phyloP scores from a whole-genome alignment of 768 basidiomycete genomes.

The Pleurotus djamor region DNA sequence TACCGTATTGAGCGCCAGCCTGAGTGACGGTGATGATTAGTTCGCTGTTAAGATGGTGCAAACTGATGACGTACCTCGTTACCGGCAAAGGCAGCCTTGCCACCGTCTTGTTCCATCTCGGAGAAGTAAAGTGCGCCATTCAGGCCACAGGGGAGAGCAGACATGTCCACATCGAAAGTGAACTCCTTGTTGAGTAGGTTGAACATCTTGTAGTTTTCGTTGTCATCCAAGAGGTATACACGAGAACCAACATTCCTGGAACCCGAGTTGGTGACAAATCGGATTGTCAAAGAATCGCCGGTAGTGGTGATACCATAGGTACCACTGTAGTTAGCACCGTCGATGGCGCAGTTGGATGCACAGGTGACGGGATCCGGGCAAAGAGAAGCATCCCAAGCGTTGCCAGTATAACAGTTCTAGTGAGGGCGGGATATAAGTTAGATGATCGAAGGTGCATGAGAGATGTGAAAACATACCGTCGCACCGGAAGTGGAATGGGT shows the following conservation, averaged over 20 bases:
- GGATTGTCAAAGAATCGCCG: conserved; percentile 43
- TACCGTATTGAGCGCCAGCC: conserved; percentile 28
- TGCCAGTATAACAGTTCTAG: conserved; percentile 51
- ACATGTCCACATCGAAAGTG: conserved; percentile 60
- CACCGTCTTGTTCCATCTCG: neutral
- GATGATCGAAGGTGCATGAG: neutral
- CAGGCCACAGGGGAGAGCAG: conserved; percentile 34
- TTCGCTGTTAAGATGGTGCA: neutral
- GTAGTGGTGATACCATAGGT: conserved; percentile 51
- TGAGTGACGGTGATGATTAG: conserved; percentile 8
- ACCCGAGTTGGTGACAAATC: conserved; percentile 39
- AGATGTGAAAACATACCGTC: neutral
- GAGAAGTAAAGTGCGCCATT: conserved; percentile 7
- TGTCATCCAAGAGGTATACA: neutral
- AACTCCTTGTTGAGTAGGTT: conserved; percentile 55
- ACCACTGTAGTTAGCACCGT: conserved; percentile 44
- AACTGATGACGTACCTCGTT: conserved; percentile 14
- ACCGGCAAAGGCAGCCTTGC: neutral
- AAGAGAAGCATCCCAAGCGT: conserved; percentile 48
- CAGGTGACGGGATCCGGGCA: conserved; percentile 50
- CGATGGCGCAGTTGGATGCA: conserved; percentile 39
- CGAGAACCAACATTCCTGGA: conserved; percentile 34
- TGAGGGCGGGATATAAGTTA: neutral
- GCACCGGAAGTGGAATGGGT: conserved; percentile 27
- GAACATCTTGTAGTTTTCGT: conserved; percentile 21